Evolutionary conservation across 768 basidiomycete genomes (phyloP).

Genomic region (Tricholoma sp.): DNA sequence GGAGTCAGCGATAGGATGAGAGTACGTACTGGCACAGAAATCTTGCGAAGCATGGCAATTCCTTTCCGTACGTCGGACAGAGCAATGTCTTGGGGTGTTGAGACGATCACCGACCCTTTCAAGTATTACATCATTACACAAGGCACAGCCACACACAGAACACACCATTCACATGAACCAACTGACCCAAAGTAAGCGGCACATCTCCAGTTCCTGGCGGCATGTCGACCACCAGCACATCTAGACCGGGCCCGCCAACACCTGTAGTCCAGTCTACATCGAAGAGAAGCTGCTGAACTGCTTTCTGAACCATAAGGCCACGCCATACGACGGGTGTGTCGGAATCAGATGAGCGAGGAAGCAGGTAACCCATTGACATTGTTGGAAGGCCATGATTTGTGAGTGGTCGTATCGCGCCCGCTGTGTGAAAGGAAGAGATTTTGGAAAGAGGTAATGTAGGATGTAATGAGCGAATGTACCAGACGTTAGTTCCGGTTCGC

Average conservation of each 20-base stretch:
- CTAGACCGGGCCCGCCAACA: slow-evolving; percentile 48
- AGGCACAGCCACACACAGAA: slow-evolving; percentile 16
- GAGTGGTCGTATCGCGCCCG: slow-evolving; percentile 74
- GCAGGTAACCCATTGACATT: slow-evolving; percentile 97
- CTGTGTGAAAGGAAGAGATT: slow-evolving; percentile 30
- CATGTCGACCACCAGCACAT: slow-evolving; percentile 90
- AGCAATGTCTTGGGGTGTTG: slow-evolving; percentile 93
- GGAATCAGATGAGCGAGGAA: slow-evolving; percentile 48
- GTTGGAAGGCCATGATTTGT: slow-evolving; percentile 85
- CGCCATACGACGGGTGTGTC: slow-evolving; percentile 87
- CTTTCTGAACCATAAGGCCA: slow-evolving; percentile 97
- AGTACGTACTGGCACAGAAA: slow-evolving; percentile 72
- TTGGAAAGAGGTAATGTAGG: neutral
- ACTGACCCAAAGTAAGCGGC: slow-evolving; percentile 83
- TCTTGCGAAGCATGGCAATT: slow-evolving; percentile 86
- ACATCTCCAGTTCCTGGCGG: slow-evolving; percentile 98
- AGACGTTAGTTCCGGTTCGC: slow-evolving; percentile 72
- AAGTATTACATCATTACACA: neutral
- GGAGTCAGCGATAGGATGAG: slow-evolving; percentile 27
- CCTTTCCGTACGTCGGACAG: slow-evolving; percentile 90
- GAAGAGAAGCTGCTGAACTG: slow-evolving; percentile 92
- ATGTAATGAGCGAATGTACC: slow-evolving; percentile 35
- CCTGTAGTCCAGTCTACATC: slow-evolving; percentile 82
- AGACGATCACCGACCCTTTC: slow-evolving; percentile 86
- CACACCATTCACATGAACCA: slow-evolving; percentile 77